Evolutionary conservation across 176 grass and related monocot genomes (phyloP), one percentile per base, ranked within the genome.

Genomic region (Carex pumila): DNA sequence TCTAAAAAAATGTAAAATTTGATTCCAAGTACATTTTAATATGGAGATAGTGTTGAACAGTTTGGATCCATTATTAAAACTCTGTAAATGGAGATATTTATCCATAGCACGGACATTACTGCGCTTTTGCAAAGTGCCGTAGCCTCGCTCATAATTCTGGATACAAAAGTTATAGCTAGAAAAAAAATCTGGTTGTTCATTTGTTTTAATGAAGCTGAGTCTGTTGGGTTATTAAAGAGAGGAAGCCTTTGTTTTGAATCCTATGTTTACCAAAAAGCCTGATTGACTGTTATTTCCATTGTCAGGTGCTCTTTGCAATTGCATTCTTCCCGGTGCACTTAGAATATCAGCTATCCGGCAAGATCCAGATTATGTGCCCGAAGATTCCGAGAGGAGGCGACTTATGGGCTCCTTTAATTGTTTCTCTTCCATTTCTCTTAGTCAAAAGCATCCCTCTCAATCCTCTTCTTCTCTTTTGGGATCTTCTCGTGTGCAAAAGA

Each of bases 281-380:
- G 73, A 78, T 86, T 14, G 2, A 13, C 34, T 79, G 30, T 39
- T 64, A 47, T 31, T 22, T 71, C 55, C 84, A 10, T 80, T 61
- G 88, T 43, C 61, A 98, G 96, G 96, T 36, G 88, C 91, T 36
- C 73, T 98, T n/a, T 95, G 96, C 91, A 98, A 95, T 63, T 98
- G 91, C 60, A 77, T 95, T 64, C 89, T 98, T 3, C 96, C 96
- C 0, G 91, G 91, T 34, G 87, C 97, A 15, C 93, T 99, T 3
- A 99, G 96, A 87, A 95, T 95, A 69, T 89, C 89, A 82, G 89
- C 93, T 12, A 89, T 93, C 0, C 85, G 91, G 13, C 86, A 93
- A 85, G 91, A 98, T 56, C 89, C 89, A 1, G 94, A 92, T 36
- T 92, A 36, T 3, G 91, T 91, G 49, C 41, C 91, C 1, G 91